phyloP scores from a whole-genome alignment of 1,139 yeast genomes.

The Candida sanyaensis region DNA sequence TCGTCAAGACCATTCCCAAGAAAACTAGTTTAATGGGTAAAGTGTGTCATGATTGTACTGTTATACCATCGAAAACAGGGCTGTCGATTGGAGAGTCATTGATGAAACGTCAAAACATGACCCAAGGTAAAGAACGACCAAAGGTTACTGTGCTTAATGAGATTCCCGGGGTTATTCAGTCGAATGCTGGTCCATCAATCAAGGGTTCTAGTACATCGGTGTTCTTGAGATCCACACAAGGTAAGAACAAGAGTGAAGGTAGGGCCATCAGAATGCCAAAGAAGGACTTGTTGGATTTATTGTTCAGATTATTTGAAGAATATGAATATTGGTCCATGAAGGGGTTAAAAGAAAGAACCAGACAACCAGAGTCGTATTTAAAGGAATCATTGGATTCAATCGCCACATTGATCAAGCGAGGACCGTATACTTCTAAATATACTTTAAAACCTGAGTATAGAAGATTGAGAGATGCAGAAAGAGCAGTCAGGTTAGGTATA shows the following conservation, averaged over 20 bases:
- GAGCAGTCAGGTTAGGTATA: constrained; percentile 62
- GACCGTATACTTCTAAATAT: constrained; percentile 93
- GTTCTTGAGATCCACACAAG: constrained; percentile 50
- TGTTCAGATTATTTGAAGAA: constrained; percentile 89
- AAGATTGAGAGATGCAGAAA: constrained; percentile 74
- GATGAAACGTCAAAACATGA: constrained; percentile 49
- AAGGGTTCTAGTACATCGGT: constrained; percentile 63
- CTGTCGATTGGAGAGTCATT: constrained; percentile 59
- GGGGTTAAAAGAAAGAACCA: constrained; percentile 90
- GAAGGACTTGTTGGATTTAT: constrained; percentile 83
- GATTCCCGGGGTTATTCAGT: constrained; percentile 83
- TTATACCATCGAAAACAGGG: constrained; percentile 76
- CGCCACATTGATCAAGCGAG: constrained; percentile 88
- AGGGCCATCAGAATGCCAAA: constrained; percentile 94
- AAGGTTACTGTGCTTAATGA: constrained; percentile 80
- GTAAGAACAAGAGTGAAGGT: constrained; percentile 57
- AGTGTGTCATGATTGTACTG: constrained; percentile 88
- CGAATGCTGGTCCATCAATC: constrained; percentile 83
- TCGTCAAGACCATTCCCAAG: constrained; percentile 80
- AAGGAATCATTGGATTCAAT: constrained; percentile 90
- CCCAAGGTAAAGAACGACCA: constrained; percentile 52
- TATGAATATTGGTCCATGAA: constrained; percentile 97
- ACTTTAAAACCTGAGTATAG: constrained; percentile 89
- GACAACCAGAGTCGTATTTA: constrained; percentile 92
- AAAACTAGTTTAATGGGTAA: constrained; percentile 86